Percentiles rank a stretch among this genome's conserved stretches.
phyloP scores from a whole-genome alignment of 768 basidiomycete species.

The Collybia mongolica region DNA sequence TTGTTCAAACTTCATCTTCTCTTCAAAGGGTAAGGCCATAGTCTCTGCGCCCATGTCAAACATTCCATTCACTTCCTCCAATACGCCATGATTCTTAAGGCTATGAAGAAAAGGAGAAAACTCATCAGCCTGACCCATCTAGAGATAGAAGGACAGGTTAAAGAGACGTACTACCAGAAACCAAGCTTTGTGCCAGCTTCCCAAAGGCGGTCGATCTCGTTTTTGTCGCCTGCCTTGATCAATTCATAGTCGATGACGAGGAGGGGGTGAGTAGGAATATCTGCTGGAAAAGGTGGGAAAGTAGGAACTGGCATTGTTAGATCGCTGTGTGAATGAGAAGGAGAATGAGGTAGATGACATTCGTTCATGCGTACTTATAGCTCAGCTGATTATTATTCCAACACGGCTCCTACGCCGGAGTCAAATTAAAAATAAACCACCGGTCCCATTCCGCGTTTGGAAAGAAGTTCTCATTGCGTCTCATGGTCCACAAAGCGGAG shows the following conservation, averaged over 20 bases:
- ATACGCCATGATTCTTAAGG: constrained; percentile 55
- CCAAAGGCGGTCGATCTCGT: constrained; percentile 53
- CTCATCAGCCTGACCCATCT: not conserved
- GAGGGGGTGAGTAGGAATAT: constrained; percentile 53
- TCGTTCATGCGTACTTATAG: too few species aligned
- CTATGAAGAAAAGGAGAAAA: constrained; percentile 21
- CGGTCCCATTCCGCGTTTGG: too few species aligned
- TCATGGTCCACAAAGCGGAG: too few species aligned
- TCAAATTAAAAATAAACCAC: too few species aligned
- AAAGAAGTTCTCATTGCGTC: too few species aligned
- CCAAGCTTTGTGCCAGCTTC: constrained; percentile 56
- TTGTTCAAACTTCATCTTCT: constrained; percentile 59
- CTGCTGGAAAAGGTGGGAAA: constrained; percentile 45
- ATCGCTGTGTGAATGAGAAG: too few species aligned
- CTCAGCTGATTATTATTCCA: too few species aligned
- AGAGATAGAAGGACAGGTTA: not conserved
- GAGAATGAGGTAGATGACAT: too few species aligned
- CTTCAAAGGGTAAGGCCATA: constrained; percentile 50
- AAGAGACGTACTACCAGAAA: constrained; percentile 61
- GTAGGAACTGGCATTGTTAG: constrained; percentile 19
- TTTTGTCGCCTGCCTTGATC: constrained; percentile 35
- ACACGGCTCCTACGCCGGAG: too few species aligned
- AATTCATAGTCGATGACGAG: constrained; percentile 55
- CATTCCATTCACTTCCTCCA: constrained; percentile 47
- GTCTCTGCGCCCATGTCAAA: constrained; percentile 56